These are phyloP conservation scores for Shiraia bambusicola DNA, from an alignment of 2,329 filamentous ascomycete species.

Conservation along the genomic window DNA sequence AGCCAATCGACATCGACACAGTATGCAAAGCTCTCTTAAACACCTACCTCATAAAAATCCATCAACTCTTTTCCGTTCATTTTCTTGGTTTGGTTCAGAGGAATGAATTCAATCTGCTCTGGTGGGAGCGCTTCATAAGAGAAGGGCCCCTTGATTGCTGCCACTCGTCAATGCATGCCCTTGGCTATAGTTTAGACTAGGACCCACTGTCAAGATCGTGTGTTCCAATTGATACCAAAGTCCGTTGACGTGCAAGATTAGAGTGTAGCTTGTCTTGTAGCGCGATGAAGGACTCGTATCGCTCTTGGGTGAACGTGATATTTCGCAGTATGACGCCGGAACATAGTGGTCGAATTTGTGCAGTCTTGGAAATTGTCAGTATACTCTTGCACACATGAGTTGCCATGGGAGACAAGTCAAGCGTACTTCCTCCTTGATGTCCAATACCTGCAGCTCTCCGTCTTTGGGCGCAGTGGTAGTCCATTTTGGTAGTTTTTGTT, in stretches of 20 bases:
- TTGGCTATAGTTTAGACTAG: neutral
- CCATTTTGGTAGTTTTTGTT: conserved; percentile 75
- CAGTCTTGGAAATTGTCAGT: conserved; percentile 56
- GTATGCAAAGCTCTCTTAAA: neutral
- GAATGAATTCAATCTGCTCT: conserved; percentile 87
- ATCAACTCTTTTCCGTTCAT: conserved; percentile 90
- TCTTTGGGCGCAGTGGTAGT: conserved; percentile 69
- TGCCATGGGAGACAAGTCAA: neutral
- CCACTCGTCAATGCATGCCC: conserved; percentile 17
- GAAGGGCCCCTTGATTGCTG: conserved; percentile 82
- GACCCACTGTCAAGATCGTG: conserved; percentile 79
- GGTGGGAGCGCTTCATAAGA: conserved; percentile 91
- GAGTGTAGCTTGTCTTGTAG: conserved; percentile 98
- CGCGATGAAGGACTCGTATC: conserved; percentile 96
- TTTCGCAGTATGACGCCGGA: conserved; percentile 87
- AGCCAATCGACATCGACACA: conserved; percentile 10
- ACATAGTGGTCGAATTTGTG: conserved; percentile 80
- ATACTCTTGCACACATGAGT: neutral
- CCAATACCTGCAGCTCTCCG: conserved; percentile 77
- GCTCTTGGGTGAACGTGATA: conserved; percentile 85
- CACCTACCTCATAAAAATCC: conserved; percentile 75
- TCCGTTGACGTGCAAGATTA: conserved; percentile 89
- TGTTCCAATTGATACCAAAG: conserved; percentile 93
- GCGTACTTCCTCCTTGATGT: conserved; percentile 66
- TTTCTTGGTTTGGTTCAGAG: conserved; percentile 86